Conservation (phyloP, 2,329 filamentous ascomycete genomes). For the Botrytis sinoallii region DNA sequence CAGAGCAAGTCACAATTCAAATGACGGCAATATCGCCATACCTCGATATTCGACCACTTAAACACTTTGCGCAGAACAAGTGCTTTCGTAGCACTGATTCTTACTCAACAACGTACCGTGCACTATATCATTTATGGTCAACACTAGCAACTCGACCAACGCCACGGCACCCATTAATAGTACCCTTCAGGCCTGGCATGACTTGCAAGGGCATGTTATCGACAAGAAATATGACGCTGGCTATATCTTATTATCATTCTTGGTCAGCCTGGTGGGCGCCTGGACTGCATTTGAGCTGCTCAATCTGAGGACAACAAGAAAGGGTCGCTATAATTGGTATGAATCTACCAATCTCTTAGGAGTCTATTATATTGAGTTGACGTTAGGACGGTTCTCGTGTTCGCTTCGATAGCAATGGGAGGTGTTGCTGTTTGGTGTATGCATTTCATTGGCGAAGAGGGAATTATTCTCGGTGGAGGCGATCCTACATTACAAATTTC, state of each 20-base stretch:
- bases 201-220: constrained; percentile 25
- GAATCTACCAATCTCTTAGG: constrained; percentile 26
- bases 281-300: constrained; percentile 79
- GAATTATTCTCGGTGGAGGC: constrained; percentile 67
- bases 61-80: neutral
- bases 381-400: constrained; percentile 57
- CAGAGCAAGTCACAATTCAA: neutral
- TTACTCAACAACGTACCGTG: neutral
- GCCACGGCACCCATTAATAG: constrained; percentile 12
- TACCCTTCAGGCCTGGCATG: constrained; percentile 12
- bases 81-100: neutral
- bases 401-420: constrained; percentile 68
- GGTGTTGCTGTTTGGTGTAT: constrained; percentile 73
- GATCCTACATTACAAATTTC: constrained; percentile 63
- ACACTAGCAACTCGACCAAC: constrained; percentile 9
- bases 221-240: constrained; percentile 43
- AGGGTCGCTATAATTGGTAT: constrained; percentile 68
- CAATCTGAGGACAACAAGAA: constrained; percentile 68
- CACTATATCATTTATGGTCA: constrained; percentile 16
- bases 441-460: constrained; percentile 81
- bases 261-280: constrained; percentile 72
- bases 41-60: neutral
- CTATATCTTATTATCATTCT: constrained; percentile 65
- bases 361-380: neutral
- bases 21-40: constrained; percentile 13